Base-by-base conservation (phyloP, 768 basidiomycete species). In the Termitomyces sp. region DNA sequence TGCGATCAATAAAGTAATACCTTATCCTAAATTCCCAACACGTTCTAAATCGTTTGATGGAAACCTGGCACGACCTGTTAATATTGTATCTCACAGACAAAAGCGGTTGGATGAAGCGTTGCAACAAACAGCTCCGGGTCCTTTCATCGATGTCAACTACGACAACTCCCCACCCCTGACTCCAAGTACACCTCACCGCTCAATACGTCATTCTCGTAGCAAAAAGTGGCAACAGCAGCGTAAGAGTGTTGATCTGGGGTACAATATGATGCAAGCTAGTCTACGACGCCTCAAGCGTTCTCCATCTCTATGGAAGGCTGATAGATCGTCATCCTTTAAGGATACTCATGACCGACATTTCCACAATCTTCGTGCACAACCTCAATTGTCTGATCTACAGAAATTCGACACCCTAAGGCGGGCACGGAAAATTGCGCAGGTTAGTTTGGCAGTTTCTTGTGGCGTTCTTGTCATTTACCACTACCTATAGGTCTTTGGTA, bases 371-470 rank as follows among this genome's bases (percentile, higher is more conserved):
- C 54, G 55, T 7, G 52, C 63, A 41, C 58, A 61, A 34, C 51
- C 63, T 27, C 63, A 54, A 16, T 41, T 64, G 22, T 58, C 54
- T 57, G 58, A 59, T 34, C 50, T 64, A 49, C 74, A 81, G 63
- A 69, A 75, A 55, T 65, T 70, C 9, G 58, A 76, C 57, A 76
- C 73, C 54, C 73, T 83, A 56, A 75, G 72, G 61, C 76, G 81
- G 33, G 80, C 79, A 33, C 67, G 75, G 59, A 84, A 83, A 68
- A 78, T 84, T 71, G 67, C 75, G 6, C 78, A 82, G 75, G 82
- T 83, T 62, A 33, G 58, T 58, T 7, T 15, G 12, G n/a, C 6
- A 55, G 20, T 34, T 37, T 4, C 15, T 27, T 56, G 58, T 50
- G 54, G 58, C 41, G 58, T 48, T 48, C 20, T 46, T 20, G 33